phyloP scores from a whole-genome alignment of 495 filamentous ascomycete species.

The Glarea lozoyensis region DNA sequence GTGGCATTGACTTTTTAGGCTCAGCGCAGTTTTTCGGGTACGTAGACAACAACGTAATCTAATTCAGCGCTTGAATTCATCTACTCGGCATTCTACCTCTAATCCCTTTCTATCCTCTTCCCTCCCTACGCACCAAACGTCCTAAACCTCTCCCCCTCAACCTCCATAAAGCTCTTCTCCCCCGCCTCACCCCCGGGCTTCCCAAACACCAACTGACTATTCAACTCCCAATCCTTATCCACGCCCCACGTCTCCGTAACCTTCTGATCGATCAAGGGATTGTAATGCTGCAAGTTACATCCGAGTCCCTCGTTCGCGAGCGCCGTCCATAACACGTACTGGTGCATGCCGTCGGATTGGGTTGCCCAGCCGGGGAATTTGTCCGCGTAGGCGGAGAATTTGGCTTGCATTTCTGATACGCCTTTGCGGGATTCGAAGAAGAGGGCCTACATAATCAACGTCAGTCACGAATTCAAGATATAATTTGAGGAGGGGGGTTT shows the following conservation, averaged over 20 bases:
- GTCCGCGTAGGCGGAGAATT: conserved; percentile 49
- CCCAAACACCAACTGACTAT: conserved; percentile 55
- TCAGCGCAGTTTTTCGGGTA: too few species aligned
- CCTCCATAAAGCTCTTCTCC: conserved; percentile 40
- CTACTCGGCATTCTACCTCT: too few species aligned
- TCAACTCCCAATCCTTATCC: conserved; percentile 49
- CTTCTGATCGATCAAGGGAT: conserved; percentile 53
- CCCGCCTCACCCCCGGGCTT: conserved; percentile 37
- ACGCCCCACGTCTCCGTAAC: conserved; percentile 49
- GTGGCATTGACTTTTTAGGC: too few species aligned
- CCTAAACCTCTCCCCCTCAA: conserved; percentile 25
- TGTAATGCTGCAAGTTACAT: conserved; percentile 70
- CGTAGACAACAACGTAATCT: too few species aligned
- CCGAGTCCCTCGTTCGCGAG: conserved; percentile 64
- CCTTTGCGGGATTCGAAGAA: conserved; percentile 54
- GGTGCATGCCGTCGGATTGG: conserved; percentile 59
- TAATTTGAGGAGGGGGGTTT: neutral
- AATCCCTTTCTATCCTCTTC: too few species aligned
- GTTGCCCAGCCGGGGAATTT: conserved; percentile 53
- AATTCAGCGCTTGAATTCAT: too few species aligned
- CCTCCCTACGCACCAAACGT: conserved; percentile 16
- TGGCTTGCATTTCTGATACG: conserved; percentile 40
- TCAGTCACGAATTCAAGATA: neutral
- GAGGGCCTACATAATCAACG: conserved; percentile 34
- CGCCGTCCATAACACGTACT: conserved; percentile 56